Evolutionary conservation across 1,284 basidiomycete species (phyloP).

Genomic region (Schizophyllum commune): DNA sequence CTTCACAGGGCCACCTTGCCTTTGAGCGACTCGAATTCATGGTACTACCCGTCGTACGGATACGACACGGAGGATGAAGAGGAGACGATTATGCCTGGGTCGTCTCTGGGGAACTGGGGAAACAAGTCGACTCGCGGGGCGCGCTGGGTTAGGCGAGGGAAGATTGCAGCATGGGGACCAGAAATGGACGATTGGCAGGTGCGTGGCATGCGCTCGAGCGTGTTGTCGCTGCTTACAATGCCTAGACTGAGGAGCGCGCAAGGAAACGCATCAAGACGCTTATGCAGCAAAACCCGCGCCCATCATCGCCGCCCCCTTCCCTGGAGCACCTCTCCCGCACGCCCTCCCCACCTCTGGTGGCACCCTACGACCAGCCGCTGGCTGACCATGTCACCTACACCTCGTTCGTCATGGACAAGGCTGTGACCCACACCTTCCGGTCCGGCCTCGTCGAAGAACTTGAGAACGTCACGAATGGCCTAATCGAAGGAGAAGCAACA

Average conservation of each 20-base stretch:
- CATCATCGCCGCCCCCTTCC: constrained; percentile 49
- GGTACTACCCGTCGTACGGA: constrained; percentile 71
- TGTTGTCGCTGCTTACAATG: constrained; percentile 4
- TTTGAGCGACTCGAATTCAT: constrained; percentile 63
- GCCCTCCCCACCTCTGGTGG: constrained; percentile 48
- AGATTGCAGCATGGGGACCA: constrained; percentile 72
- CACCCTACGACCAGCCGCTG: constrained; percentile 63
- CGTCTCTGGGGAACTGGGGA: constrained; percentile 69
- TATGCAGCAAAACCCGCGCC: constrained; percentile 42
- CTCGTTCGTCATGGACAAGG: constrained; percentile 78
- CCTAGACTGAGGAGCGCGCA: constrained; percentile 69
- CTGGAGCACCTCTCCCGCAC: constrained; percentile 50
- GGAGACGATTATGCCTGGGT: constrained; percentile 25
- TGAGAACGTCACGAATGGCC: constrained; percentile 66
- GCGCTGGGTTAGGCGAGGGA: constrained; percentile 69
- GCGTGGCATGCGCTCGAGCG: constrained; percentile 16
- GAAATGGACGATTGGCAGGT: constrained; percentile 79
- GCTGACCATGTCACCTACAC: constrained; percentile 64
- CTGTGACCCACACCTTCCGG: constrained; percentile 75
- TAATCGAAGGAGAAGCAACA: constrained; percentile 70
- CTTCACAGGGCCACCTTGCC: constrained; percentile 28
- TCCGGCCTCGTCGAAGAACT: constrained; percentile 69
- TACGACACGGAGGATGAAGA: constrained; percentile 56
- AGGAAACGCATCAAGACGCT: constrained; percentile 67
- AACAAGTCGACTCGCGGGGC: constrained; percentile 61